Conservation (phyloP, 768 basidiomycete genomes). For the Termitomyces sp. region DNA sequence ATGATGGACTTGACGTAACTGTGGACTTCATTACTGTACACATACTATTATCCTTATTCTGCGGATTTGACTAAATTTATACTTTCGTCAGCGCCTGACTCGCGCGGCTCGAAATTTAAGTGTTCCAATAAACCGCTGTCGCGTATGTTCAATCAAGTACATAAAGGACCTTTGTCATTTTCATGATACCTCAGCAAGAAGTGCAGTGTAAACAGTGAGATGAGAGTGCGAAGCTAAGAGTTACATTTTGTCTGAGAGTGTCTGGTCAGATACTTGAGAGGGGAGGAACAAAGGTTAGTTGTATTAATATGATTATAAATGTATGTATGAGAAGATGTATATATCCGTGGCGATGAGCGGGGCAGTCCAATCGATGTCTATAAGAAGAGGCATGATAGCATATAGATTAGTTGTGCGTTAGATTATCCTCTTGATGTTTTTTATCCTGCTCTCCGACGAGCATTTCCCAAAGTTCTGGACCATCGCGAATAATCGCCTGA, state of each 20-base stretch:
- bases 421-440: conserved; percentile 1
- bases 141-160: too few species aligned
- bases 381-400: too few species aligned
- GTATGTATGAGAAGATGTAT: neutral
- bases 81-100: too few species aligned
- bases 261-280: neutral
- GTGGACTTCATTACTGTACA: neutral
- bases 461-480: conserved; percentile 71
- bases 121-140: too few species aligned
- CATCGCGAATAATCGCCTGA: conserved; percentile 73
- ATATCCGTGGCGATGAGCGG: neutral
- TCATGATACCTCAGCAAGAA: too few species aligned
- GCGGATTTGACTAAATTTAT: too few species aligned
- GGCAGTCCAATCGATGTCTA: neutral
- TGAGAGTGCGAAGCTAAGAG: neutral
- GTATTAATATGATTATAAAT: neutral
- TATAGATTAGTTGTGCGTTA: neutral
- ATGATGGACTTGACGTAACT: neutral
- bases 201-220: too few species aligned
- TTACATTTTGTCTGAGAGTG: neutral
- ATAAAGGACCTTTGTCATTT: too few species aligned
- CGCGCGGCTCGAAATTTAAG: too few species aligned
- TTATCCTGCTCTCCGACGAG: conserved; percentile 27
- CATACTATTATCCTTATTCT: neutral
- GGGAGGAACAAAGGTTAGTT: neutral